Percentiles rank a stretch among this genome's conserved stretches.
phyloP scores from a whole-genome alignment of 257 asterid genomes.

The Plectranthus barbatus region DNA sequence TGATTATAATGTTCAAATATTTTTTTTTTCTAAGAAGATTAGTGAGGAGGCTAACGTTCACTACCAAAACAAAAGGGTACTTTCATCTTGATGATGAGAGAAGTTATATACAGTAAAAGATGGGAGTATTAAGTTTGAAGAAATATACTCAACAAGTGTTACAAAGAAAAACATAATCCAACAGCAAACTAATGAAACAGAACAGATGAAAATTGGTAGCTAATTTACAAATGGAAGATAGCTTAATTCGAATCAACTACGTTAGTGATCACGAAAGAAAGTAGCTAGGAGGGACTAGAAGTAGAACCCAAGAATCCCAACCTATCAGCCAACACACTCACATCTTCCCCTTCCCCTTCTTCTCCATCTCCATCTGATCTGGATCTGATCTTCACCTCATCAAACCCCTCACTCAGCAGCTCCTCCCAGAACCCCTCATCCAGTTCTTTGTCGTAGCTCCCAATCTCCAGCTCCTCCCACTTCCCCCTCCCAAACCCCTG shows the following conservation, averaged over 20 bases:
- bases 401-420: conserved; percentile 49
- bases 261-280: no score
- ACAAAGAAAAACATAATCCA: not conserved
- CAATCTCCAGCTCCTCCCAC: conserved; percentile 18
- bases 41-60: no score
- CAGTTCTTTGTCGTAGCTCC: conserved; percentile 33
- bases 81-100: no score
- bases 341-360: conserved; percentile 37
- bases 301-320: conserved; percentile 53
- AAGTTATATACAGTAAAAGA: no score
- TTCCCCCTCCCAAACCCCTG: conserved; percentile 59
- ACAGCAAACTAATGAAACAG: not conserved
- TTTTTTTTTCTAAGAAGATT: no score
- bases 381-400: conserved; percentile 16
- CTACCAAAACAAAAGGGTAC: no score
- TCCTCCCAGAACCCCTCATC: conserved; percentile 87
- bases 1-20: no score
- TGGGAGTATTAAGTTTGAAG: no score
- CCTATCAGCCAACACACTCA: conserved; percentile 48
- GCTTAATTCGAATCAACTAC: no score
- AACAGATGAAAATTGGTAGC: not conserved
- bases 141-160: no score
- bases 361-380: not conserved
- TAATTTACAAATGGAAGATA: no score
- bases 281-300: conserved; percentile 1